Base-by-base conservation (phyloP, 2,329 filamentous ascomycete species). In the Lizonia empirigonia region DNA sequence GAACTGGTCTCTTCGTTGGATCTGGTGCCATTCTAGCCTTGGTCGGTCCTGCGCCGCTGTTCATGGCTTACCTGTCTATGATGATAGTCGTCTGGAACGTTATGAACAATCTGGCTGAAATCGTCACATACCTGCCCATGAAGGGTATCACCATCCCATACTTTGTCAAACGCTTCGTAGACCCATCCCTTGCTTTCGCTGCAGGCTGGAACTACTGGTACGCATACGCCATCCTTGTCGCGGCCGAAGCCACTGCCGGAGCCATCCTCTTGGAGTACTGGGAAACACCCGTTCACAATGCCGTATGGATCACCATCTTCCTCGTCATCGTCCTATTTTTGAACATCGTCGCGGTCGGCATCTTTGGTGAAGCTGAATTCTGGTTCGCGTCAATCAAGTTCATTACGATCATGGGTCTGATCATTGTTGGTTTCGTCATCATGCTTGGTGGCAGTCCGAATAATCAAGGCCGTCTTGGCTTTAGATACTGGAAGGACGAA, bases 401-500 rank as follows among this genome's bases (percentile, higher is more conserved):
- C 37, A 54, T 73, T 7, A 71, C 68, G 4, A 71, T 71, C 36
- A 70, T 73, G 51, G 70, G 67, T 2, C 57, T 73, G 1, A 65
- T 73, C 40, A 69, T 71, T 30, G 60, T 71, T 7, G 69, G 69
- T 5, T 63, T 72, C 34, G 65, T 70, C 35, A 71, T 72, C 50
- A 70, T 71, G 68, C 53, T 72, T 2, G 69, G 69, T 5, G 69
- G 69, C 4, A 68, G 65, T 47, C 69, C 69, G 0, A 71, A 72
- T 22, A 62, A 66, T 19, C 68, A 72, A 49, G 69, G 65, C 3
- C 42, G 41, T 16, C 56, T 72, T 0, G 87, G 87, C 1, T 90
- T 90, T 65, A 71, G 78, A 24, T 89, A 88, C 69, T 91, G 88
- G 88, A 81, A n/a, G n/a, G n/a, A 76, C 34, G 68, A 85, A 15